Evolutionary conservation across 345 rosid species (phyloP).

Genomic region (Brassica nigra): DNA sequence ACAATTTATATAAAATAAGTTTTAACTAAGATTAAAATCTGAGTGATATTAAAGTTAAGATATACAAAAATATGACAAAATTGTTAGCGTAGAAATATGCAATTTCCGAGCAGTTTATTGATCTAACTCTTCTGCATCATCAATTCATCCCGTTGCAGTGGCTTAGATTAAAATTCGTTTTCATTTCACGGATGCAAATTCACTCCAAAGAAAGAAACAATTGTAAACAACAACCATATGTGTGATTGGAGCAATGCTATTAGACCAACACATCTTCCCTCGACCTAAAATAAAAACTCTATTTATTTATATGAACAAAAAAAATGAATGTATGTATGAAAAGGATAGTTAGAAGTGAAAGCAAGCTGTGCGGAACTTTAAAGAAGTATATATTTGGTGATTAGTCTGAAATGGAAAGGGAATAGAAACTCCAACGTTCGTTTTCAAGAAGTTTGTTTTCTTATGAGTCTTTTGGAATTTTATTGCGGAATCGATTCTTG

Average conservation of each 20-base stretch:
- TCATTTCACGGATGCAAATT: not conserved
- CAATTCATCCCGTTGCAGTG: not conserved
- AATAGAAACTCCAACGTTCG: constrained; percentile 32
- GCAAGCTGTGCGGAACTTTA: constrained; percentile 31
- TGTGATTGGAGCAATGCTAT: constrained; percentile 3
- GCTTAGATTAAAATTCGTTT: not conserved
- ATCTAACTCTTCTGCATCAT: not conserved
- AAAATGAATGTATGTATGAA: constrained; percentile 7
- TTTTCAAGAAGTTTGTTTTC: constrained; percentile 17
- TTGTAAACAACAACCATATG: not conserved
- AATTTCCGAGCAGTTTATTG: not conserved
- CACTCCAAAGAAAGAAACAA: not conserved
- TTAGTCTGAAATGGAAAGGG: constrained; percentile 38
- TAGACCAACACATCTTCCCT: constrained; percentile 18
- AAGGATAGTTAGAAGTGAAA: constrained; percentile 27
- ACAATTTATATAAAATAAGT: not conserved
- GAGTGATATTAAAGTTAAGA: not conserved
- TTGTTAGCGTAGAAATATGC: not conserved
- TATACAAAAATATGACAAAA: no score
- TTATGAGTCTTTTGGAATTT: constrained; percentile 12
- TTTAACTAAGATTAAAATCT: not conserved
- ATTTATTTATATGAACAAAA: not conserved
- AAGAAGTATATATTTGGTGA: constrained; percentile 23
- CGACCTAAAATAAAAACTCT: not conserved
- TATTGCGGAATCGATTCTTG: constrained; percentile 3